phyloP scores from a whole-genome alignment of 768 basidiomycete species.

The Lanmaoa rubissima region DNA sequence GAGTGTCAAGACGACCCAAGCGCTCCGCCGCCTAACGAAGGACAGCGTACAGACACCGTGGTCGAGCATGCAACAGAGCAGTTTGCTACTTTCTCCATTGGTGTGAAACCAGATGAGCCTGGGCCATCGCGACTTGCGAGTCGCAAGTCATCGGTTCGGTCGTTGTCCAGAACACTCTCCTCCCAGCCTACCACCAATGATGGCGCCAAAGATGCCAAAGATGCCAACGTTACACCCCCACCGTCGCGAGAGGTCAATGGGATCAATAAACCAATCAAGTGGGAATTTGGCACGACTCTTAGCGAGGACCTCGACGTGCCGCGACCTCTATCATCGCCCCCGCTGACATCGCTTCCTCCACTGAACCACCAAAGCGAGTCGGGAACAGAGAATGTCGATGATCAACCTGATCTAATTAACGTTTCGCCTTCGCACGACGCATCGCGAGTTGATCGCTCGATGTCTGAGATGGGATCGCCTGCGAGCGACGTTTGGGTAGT shows the following conservation, averaged over 20 bases:
- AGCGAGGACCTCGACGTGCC: conserved; percentile 8
- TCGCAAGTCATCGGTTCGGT: conserved; percentile 26
- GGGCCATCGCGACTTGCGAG: conserved; percentile 26
- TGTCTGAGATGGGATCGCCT: conserved; percentile 15
- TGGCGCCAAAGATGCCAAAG: conserved; percentile 5
- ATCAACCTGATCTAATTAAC: background rate
- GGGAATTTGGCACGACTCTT: conserved; percentile 56
- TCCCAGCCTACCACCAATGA: background rate
- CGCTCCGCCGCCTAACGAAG: background rate
- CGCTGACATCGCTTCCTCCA: background rate
- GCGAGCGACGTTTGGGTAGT: conserved; percentile 49
- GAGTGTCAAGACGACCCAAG: conserved; percentile 17
- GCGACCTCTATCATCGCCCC: background rate
- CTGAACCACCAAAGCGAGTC: background rate
- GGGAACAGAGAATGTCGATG: background rate
- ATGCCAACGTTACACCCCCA: background rate
- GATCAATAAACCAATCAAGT: conserved; percentile 35
- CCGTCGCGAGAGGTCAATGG: conserved; percentile 11
- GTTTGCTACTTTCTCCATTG: conserved; percentile 44
- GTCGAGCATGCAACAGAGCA: conserved; percentile 27
- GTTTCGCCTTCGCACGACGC: background rate
- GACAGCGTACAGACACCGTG: conserved; percentile 7
- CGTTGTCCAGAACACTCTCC: conserved; percentile 11
- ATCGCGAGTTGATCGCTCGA: background rate
- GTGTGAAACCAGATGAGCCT: conserved; percentile 39